Evolutionary conservation across 352 stramenopile species (phyloP), one percentile per base, ranked within the genome.

Genomic region (Aphanomyces stellatus): DNA sequence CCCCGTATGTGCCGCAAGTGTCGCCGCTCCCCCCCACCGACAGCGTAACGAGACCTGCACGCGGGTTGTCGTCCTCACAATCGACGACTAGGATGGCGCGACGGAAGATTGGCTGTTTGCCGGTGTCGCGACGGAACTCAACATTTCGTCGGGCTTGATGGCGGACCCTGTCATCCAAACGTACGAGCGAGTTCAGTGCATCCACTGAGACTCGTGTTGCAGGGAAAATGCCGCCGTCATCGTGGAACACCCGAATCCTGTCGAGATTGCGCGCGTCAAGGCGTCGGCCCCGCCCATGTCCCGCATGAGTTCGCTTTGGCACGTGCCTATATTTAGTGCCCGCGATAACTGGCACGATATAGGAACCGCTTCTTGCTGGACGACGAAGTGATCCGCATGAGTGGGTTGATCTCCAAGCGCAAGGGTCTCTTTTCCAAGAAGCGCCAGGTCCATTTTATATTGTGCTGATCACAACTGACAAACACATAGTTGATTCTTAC

Each of bases 381-480:
- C 64, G 84, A 95, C 65, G 86, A 95, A 70, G 62, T 91, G 64
- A 95, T 95, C 72, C 88, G 87, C 59, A 89, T 95, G 76, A 74
- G 77, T 10, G 82, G 86, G 0, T 79, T 95, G 49, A 35, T 65
- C 19, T 56, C 34, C 59, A 65, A 65, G 64, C 81, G 86, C 69
- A 95, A 95, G 67, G 86, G 86, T 2, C 74, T 95, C 27, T 95
- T 95, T 56, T 95, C 86, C 31, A 95, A 94, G 74, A 95, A 93
- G 64, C 74, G 86, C 57, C 86, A 91, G 69, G 78, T 83, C 40
- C 35, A 72, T 30, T 25, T 22, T 51, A n/a, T 15, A 15, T n/a
- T 56, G 3, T 62, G 25, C 40, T 49, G 1, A 51, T n/a, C n/a
- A n/a, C n/a, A n/a, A n/a, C n/a, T n/a, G n/a, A n/a, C n/a, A n/a